These are phyloP conservation scores for Sporormia fimetaria DNA, from an alignment of 495 filamentous ascomycete genomes.

Conservation along the genomic window DNA sequence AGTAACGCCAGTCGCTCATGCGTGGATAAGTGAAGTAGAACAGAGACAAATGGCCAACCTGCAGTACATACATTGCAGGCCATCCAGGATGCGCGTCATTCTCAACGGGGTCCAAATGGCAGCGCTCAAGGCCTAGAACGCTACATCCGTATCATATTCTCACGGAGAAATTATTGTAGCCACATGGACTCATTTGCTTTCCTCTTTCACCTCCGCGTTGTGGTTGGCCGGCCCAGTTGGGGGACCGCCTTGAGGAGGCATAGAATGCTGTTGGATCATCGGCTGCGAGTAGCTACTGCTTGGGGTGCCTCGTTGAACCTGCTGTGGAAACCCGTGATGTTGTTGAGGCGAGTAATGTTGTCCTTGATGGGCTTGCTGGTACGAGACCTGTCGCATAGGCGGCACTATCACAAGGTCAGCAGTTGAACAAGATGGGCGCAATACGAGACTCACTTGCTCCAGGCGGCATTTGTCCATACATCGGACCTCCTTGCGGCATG, in stretches of 20 bases:
- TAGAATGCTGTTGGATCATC: constrained; percentile 26
- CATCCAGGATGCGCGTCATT: too few relatives aligned
- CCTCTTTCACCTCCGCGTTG: constrained; percentile 19
- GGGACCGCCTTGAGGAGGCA: constrained; percentile 20
- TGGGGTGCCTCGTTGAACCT: constrained; percentile 24
- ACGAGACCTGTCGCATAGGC: constrained; percentile 24
- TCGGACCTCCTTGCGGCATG: constrained; percentile 18
- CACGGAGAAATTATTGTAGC: neutral
- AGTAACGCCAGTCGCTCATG: constrained; percentile 26
- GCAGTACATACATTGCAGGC: constrained; percentile 25
- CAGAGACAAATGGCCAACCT: constrained; percentile 8
- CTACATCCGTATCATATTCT: too few relatives aligned
- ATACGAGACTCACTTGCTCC: constrained; percentile 21
- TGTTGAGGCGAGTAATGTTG: constrained; percentile 28
- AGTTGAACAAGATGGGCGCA: neutral
- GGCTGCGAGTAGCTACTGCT: constrained; percentile 24
- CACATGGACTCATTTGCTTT: constrained; percentile 21
- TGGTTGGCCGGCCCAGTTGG: constrained; percentile 23
- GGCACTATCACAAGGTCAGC: constrained; percentile 19
- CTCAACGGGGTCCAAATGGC: too few relatives aligned
- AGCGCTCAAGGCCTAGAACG: too few relatives aligned
- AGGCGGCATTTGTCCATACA: constrained; percentile 18
- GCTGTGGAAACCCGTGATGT: constrained; percentile 24
- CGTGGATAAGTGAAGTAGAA: constrained; percentile 17
- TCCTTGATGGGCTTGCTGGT: constrained; percentile 23